These are phyloP conservation scores for Cicer yamashitae DNA, from an alignment of 306 rosid genomes.

Conservation along the genomic window DNA sequence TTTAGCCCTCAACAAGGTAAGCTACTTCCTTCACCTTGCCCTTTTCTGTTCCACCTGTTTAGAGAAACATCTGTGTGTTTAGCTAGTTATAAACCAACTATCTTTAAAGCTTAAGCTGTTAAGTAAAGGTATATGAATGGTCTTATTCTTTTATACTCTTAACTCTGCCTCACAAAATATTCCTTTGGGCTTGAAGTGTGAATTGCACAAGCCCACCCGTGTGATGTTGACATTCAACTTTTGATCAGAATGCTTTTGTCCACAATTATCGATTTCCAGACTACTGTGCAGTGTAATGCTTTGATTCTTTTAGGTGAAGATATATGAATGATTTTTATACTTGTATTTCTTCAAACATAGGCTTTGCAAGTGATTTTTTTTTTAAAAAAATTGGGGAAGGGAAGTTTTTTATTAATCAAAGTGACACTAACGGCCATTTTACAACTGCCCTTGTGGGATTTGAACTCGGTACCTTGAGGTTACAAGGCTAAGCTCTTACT, in stretches of 20 bases:
- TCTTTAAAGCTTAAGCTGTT: conserved; percentile 14
- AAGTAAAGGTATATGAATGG: conserved; percentile 1
- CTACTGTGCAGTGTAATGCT: conserved; percentile 5
- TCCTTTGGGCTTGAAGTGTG: conserved; percentile 2
- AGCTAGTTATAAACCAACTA: conserved; percentile 21
- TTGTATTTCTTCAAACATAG: conserved; percentile 17
- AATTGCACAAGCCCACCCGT: conserved; percentile 2
- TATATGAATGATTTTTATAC: conserved; percentile 11
- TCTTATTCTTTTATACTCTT: conserved; percentile 23
- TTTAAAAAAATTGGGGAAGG: neutral
- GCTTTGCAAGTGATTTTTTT: conserved; percentile 29
- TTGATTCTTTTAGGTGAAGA: conserved; percentile 17
- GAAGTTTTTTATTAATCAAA: no score
- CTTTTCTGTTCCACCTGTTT: conserved; percentile 36
- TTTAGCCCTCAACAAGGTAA: conserved; percentile 54
- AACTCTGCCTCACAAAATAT: neutral
- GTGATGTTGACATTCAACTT: conserved; percentile 11
- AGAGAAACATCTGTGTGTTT: conserved; percentile 30
- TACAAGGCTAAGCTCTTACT: no score
- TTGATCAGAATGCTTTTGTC: neutral
- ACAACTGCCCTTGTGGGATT: no score
- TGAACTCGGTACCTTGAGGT: no score
- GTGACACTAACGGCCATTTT: no score
- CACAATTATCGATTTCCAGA: neutral
- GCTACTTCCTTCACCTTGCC: conserved; percentile 24